Conservation (phyloP, 2,329 filamentous ascomycete species). For the Pyrenophora graminea region DNA sequence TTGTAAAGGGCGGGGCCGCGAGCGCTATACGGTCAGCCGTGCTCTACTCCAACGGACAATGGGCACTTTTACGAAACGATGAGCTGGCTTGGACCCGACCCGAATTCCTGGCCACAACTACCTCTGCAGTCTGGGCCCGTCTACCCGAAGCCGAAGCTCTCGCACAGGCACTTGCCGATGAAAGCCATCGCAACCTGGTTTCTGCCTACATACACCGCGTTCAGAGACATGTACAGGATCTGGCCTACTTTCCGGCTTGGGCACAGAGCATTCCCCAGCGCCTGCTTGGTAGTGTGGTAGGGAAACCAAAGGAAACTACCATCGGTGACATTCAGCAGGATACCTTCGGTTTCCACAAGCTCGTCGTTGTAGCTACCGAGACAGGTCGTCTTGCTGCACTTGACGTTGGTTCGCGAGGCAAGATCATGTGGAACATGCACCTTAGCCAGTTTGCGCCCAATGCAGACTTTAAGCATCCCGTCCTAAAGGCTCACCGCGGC, state of each 20-base stretch:
- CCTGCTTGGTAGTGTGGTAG: constrained; percentile 60
- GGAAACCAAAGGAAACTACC: constrained; percentile 63
- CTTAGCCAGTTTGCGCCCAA: constrained; percentile 62
- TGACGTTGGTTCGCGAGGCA: constrained; percentile 74
- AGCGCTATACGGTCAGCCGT: constrained; percentile 80
- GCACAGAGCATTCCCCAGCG: constrained; percentile 70
- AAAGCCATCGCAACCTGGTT: constrained; percentile 79
- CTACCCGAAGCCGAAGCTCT: constrained; percentile 73
- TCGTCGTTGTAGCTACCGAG: constrained; percentile 77
- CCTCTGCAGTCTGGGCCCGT: constrained; percentile 80
- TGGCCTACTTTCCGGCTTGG: constrained; percentile 76
- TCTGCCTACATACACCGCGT: constrained; percentile 88
- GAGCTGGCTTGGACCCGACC: constrained; percentile 77
- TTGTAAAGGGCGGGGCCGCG: constrained; percentile 68
- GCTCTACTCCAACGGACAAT: constrained; percentile 69
- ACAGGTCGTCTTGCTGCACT: constrained; percentile 80
- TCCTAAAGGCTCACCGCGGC: constrained; percentile 37
- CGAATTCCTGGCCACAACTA: constrained; percentile 79
- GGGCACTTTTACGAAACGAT: constrained; percentile 83
- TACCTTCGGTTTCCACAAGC: constrained; percentile 86
- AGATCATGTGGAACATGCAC: constrained; percentile 74
- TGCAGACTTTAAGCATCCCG: constrained; percentile 66
- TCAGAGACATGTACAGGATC: constrained; percentile 77
- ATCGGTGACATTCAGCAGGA: constrained; percentile 63
- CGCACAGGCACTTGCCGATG: constrained; percentile 79